phyloP scores from a whole-genome alignment of 192 early-diverging fungal species.

The Entrophospora sp. region DNA sequence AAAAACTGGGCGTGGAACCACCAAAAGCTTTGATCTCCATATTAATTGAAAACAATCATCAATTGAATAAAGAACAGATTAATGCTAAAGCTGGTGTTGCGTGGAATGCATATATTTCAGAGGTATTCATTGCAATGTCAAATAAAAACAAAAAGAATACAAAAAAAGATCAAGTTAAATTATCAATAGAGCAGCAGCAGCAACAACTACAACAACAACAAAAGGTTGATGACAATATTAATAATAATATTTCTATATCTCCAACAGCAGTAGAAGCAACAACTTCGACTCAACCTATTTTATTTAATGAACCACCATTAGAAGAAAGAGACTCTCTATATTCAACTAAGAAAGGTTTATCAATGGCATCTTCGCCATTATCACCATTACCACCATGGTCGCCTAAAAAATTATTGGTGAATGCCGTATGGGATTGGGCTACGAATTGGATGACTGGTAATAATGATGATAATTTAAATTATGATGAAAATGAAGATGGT shows the following conservation, averaged over 20 bases:
- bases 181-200: background rate
- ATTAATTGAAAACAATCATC: conserved; percentile 8
- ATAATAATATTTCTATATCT: background rate
- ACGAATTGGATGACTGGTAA: background rate
- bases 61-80: background rate
- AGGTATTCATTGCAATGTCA: conserved; percentile 7
- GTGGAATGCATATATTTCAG: conserved; percentile 16
- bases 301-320: background rate
- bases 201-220: background rate
- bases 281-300: background rate
- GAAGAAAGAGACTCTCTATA: too few species aligned
- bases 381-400: background rate
- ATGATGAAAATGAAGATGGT: background rate
- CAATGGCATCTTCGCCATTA: background rate
- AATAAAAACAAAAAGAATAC: background rate
- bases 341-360: too few species aligned
- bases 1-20: background rate
- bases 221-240: too few species aligned
- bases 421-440: conserved; percentile 13
- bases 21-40: background rate
- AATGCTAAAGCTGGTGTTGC: background rate
- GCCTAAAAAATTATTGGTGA: conserved; percentile 3
- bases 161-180: background rate
- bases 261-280: background rate
- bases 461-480: background rate